Evolutionary conservation across 1,139 yeast species (phyloP).

Genomic region (Candida tropicalis): DNA sequence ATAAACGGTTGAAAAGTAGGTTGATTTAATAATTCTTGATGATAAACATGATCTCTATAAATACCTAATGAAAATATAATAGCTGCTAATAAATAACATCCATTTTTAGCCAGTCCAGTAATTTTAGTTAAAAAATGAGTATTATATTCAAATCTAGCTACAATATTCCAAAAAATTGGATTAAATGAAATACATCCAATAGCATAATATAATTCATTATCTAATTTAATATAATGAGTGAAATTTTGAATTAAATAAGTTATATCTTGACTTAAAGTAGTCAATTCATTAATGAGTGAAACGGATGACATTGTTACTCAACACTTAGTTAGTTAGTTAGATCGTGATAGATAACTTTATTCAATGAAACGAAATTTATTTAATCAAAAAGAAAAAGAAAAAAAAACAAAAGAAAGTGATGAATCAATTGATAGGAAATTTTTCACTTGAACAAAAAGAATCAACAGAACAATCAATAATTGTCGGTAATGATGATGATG

Average conservation of each 20-base stretch:
- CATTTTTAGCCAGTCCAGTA: conserved; percentile 56
- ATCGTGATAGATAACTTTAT: too few relatives aligned
- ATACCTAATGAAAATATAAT: conserved; percentile 86
- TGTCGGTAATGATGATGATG: too few relatives aligned
- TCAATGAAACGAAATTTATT: too few relatives aligned
- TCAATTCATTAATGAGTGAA: conserved; percentile 10
- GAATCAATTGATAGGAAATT: too few relatives aligned
- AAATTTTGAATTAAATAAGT: conserved; percentile 24
- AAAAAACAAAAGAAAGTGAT: too few relatives aligned
- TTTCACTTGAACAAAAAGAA: too few relatives aligned
- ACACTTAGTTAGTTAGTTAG: too few relatives aligned
- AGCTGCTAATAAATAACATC: conserved; percentile 82
- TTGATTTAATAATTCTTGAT: conserved; percentile 53
- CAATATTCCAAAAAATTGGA: conserved; percentile 94
- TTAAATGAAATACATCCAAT: conserved; percentile 76
- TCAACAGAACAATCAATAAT: too few relatives aligned
- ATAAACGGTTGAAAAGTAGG: conserved; percentile 56
- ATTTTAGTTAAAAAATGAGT: conserved; percentile 74
- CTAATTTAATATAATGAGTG: conserved; percentile 25
- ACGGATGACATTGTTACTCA: not conserved
- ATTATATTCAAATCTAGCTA: conserved; percentile 82
- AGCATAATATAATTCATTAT: conserved; percentile 36
- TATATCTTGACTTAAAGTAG: conserved; percentile 17
- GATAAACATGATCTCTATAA: conserved; percentile 75
- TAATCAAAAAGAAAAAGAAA: too few relatives aligned